Evolutionary conservation across 2,329 filamentous ascomycete genomes (phyloP).

Genomic region (Epichloe sylvatica): DNA sequence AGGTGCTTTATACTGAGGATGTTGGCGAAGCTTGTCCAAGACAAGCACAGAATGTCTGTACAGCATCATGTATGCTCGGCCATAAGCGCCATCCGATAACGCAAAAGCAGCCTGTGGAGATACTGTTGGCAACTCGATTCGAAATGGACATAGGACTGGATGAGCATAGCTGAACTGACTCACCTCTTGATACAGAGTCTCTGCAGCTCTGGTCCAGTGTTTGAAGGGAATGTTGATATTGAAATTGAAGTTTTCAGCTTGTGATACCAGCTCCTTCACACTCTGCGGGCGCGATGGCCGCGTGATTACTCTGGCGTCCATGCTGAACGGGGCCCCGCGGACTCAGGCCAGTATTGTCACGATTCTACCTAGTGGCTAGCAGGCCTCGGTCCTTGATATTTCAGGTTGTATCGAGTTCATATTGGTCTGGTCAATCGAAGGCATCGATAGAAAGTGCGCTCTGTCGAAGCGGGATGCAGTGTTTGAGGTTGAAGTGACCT

Average conservation of each 20-base stretch:
- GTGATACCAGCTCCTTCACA: slow-evolving; percentile 61
- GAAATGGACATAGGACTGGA: neutral
- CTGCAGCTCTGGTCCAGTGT: slow-evolving; percentile 69
- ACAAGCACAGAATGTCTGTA: slow-evolving; percentile 81
- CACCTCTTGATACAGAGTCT: slow-evolving; percentile 70
- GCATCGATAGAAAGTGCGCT: neutral
- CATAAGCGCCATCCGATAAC: slow-evolving; percentile 69
- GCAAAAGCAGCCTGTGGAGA: slow-evolving; percentile 63
- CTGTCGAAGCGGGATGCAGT: neutral
- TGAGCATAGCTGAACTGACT: slow-evolving; percentile 11
- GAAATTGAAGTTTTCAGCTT: slow-evolving; percentile 71
- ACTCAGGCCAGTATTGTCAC: neutral
- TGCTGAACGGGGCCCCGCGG: slow-evolving; percentile 4
- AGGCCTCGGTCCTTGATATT: neutral
- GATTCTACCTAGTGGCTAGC: neutral
- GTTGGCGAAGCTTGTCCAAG: slow-evolving; percentile 56
- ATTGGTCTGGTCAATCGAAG: neutral
- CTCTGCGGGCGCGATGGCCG: slow-evolving; percentile 43
- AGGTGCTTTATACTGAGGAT: slow-evolving; percentile 59
- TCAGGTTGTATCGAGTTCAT: neutral
- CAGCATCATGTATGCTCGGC: slow-evolving; percentile 82
- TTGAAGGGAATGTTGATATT: slow-evolving; percentile 62
- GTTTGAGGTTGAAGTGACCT: neutral
- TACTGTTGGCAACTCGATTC: neutral
- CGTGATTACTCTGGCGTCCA: slow-evolving; percentile 18